phyloP scores from a whole-genome alignment of 768 basidiomycete species.

The Phanerochaete sordida region DNA sequence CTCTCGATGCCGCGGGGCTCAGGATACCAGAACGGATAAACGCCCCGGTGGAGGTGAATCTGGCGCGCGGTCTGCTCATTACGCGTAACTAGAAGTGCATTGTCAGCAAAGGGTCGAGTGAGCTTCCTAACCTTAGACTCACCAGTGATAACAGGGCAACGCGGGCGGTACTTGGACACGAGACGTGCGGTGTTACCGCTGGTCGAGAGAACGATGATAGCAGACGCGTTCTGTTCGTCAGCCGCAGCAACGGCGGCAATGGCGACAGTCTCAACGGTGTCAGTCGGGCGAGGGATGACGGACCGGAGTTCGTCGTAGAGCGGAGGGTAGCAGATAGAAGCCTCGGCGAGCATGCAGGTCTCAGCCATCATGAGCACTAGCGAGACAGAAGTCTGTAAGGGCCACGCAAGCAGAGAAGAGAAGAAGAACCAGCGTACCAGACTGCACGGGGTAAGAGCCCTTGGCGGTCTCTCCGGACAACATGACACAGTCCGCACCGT shows the following conservation, averaged over 20 bases:
- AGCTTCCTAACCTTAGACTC: conserved; percentile 23
- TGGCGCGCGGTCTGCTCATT: conserved; percentile 95
- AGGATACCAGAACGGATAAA: conserved; percentile 95
- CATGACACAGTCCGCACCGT: conserved; percentile 99
- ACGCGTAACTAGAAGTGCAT: conserved; percentile 69
- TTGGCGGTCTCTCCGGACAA: conserved; percentile 99
- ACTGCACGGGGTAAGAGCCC: conserved; percentile 93
- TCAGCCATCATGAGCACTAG: conserved; percentile 99
- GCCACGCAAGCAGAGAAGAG: neutral
- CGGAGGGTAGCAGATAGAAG: conserved; percentile 92
- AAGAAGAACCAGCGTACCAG: conserved; percentile 50
- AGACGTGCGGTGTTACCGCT: conserved; percentile 95
- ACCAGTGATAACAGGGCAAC: conserved; percentile 94
- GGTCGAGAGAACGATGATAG: conserved; percentile 94
- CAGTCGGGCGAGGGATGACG: conserved; percentile 82
- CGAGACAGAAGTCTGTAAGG: neutral
- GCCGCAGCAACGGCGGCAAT: conserved; percentile 96
- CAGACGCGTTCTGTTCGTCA: conserved; percentile 90
- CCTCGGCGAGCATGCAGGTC: conserved; percentile 95
- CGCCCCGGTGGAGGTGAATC: conserved; percentile 93
- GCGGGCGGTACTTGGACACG: conserved; percentile 93
- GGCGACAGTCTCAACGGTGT: conserved; percentile 93
- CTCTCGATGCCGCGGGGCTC: conserved; percentile 87
- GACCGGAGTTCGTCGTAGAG: conserved; percentile 85
- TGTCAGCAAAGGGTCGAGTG: neutral